These are phyloP conservation scores for Coemansia sp. DNA, from an alignment of 192 early-diverging fungal species.

Conservation along the genomic window DNA sequence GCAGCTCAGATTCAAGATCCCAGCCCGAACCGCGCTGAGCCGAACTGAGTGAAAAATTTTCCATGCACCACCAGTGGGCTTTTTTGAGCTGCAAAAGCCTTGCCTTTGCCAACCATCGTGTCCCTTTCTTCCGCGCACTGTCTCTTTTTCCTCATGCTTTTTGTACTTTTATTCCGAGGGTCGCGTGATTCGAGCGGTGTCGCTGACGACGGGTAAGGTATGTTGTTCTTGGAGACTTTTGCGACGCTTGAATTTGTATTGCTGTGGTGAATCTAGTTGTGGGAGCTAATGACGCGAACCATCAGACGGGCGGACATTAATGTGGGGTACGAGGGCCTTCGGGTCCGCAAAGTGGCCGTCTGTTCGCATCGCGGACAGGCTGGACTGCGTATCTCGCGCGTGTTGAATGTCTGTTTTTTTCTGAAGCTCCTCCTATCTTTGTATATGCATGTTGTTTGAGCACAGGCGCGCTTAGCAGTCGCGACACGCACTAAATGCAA, in stretches of 20 bases:
- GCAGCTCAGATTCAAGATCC: too few relatives aligned
- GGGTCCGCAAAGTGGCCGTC: conserved; percentile 45
- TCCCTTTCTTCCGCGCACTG: not conserved
- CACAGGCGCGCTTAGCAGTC: not conserved
- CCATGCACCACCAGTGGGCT: not conserved
- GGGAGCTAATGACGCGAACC: conserved; percentile 40
- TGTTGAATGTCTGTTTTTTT: conserved; percentile 54
- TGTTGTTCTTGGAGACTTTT: not conserved
- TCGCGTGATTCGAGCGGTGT: too few relatives aligned
- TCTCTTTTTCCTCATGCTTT: not conserved
- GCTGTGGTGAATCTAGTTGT: not conserved
- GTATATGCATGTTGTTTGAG: not conserved
- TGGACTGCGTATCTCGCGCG: conserved; percentile 47
- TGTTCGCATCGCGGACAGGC: conserved; percentile 5
- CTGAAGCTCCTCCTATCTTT: conserved; percentile 29
- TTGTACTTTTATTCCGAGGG: too few relatives aligned
- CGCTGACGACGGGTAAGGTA: not conserved
- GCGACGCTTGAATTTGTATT: not conserved
- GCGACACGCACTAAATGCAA: not conserved
- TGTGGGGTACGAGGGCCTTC: conserved; percentile 34
- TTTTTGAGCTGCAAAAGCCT: not conserved
- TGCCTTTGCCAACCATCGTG: too few relatives aligned
- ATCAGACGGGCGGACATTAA: conserved; percentile 53
- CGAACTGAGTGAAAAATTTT: conserved; percentile 9
- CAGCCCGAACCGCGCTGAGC: conserved; percentile 6